These are phyloP conservation scores for Phytophthora podocarpi DNA, from an alignment of 352 stramenopile genomes.

Conservation along the genomic window DNA sequence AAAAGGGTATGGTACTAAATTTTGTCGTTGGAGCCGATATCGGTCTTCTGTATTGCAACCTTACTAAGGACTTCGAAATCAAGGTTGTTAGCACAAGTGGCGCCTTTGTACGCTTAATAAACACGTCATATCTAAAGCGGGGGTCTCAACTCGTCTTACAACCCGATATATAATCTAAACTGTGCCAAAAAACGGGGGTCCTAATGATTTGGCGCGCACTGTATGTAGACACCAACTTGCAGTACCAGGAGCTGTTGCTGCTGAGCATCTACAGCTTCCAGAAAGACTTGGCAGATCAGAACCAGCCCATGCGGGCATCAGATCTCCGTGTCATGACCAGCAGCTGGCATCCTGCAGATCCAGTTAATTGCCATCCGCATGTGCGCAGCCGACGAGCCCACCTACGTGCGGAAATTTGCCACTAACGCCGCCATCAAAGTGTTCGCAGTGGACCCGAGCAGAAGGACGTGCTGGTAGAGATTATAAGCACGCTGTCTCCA, in stretches of 20 bases:
- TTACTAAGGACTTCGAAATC: too few species aligned
- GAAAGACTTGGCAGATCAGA: slow-evolving; percentile 95
- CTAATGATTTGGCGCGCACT: too few species aligned
- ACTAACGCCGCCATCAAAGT: slow-evolving; percentile 97
- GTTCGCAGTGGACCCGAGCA: slow-evolving; percentile 88
- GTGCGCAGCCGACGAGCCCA: slow-evolving; percentile 90
- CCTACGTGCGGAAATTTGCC: slow-evolving; percentile 98
- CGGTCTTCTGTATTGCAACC: too few species aligned
- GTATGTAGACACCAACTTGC: slow-evolving; percentile 96
- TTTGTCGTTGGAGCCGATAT: too few species aligned
- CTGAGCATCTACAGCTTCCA: slow-evolving; percentile 99
- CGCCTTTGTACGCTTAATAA: too few species aligned
- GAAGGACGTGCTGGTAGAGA: slow-evolving; percentile 90
- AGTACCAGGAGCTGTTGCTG: slow-evolving; percentile 96
- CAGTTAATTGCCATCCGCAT: slow-evolving; percentile 97
- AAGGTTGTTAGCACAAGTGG: too few species aligned
- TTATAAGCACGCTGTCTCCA: slow-evolving; percentile 94
- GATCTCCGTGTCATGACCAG: slow-evolving; percentile 97
- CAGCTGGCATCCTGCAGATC: slow-evolving; percentile 98
- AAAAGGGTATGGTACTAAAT: too few species aligned
- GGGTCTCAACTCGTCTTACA: too few species aligned
- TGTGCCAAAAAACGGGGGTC: too few species aligned
- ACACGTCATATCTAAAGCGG: too few species aligned
- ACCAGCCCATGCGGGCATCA: slow-evolving; percentile 93
- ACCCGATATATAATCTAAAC: too few species aligned